Evolutionary conservation across 1,139 yeast species (phyloP).

Genomic region (Hemisphaericaspora subhashii): DNA sequence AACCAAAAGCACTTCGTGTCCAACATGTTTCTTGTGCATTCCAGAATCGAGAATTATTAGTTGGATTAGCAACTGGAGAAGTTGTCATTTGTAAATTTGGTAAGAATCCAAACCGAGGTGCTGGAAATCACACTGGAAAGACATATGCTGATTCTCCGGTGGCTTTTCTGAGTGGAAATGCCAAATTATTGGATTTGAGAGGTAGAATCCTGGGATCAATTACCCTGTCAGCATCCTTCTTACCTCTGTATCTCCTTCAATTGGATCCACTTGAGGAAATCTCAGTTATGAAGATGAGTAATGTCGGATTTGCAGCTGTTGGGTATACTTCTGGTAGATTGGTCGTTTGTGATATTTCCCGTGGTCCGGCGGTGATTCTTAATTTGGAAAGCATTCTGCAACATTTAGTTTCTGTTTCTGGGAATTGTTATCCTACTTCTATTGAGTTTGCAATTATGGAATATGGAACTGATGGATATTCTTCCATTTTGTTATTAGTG

Average conservation of each 20-base stretch:
- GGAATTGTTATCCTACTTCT: conserved; percentile 49
- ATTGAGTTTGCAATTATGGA: conserved; percentile 75
- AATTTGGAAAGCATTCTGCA: conserved; percentile 45
- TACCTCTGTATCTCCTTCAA: conserved; percentile 57
- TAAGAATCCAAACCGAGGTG: conserved; percentile 21
- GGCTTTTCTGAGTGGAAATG: conserved; percentile 38
- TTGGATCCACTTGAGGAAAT: conserved; percentile 44
- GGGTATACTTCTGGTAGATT: conserved; percentile 78
- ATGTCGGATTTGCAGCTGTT: conserved; percentile 82
- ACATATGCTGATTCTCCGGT: conserved; percentile 33
- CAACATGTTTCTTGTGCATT: conserved; percentile 70
- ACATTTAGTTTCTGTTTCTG: conserved; percentile 38
- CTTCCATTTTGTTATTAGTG: conserved; percentile 68
- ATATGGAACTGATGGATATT: conserved; percentile 62
- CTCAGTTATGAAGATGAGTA: conserved; percentile 64
- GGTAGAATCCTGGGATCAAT: conserved; percentile 35
- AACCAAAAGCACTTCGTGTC: conserved; percentile 43
- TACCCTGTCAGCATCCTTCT: conserved; percentile 43
- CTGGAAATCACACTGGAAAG: conserved; percentile 15
- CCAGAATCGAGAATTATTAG: conserved; percentile 73
- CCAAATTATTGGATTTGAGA: conserved; percentile 32
- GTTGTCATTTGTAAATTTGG: conserved; percentile 76
- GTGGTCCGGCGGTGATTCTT: conserved; percentile 81
- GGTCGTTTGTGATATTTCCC: conserved; percentile 68
- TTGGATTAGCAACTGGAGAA: conserved; percentile 68